Evolutionary conservation across 345 rosid species (phyloP).

Genomic region (Heritiera fomes): DNA sequence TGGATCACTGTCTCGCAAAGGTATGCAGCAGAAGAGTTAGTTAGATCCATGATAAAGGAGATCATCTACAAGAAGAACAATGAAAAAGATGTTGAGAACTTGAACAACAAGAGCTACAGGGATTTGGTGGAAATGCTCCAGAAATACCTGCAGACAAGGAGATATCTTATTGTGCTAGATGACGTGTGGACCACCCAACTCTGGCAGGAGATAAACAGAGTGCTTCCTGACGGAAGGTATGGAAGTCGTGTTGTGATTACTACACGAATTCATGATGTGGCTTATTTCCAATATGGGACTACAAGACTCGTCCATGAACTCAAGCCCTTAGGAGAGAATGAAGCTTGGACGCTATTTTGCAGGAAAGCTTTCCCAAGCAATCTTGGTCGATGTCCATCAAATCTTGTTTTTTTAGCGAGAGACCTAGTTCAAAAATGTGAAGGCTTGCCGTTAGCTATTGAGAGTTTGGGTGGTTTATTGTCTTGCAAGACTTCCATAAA

Average conservation of each 20-base stretch:
- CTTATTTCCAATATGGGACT: background rate
- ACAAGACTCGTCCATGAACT: background rate
- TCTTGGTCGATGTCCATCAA: constrained; percentile 1
- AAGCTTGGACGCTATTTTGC: constrained; percentile 23
- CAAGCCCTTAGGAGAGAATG: background rate
- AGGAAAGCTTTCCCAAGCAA: constrained; percentile 25
- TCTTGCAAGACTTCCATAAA: too few relatives aligned
- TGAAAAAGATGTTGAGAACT: constrained; percentile 24
- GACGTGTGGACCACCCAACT: constrained; percentile 16
- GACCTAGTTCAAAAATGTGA: background rate
- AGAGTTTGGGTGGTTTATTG: too few relatives aligned
- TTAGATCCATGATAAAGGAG: constrained; percentile 41
- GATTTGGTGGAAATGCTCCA: constrained; percentile 35
- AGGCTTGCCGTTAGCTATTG: too few relatives aligned
- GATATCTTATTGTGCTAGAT: constrained; percentile 40
- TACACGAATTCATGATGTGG: background rate
- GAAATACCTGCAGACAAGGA: constrained; percentile 31
- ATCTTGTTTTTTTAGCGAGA: constrained; percentile 12
- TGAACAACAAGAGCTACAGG: constrained; percentile 31
- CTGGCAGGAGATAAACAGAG: too few relatives aligned
- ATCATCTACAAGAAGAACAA: constrained; percentile 26
- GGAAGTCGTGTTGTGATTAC: too few relatives aligned
- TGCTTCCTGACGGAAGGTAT: too few relatives aligned
- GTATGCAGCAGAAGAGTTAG: constrained; percentile 34
- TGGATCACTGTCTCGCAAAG: too few relatives aligned